Percentiles rank a stretch among this genome's conserved stretches.
Conservation (phyloP, 2,329 filamentous ascomycete species). For the Ophiostoma quercus region DNA sequence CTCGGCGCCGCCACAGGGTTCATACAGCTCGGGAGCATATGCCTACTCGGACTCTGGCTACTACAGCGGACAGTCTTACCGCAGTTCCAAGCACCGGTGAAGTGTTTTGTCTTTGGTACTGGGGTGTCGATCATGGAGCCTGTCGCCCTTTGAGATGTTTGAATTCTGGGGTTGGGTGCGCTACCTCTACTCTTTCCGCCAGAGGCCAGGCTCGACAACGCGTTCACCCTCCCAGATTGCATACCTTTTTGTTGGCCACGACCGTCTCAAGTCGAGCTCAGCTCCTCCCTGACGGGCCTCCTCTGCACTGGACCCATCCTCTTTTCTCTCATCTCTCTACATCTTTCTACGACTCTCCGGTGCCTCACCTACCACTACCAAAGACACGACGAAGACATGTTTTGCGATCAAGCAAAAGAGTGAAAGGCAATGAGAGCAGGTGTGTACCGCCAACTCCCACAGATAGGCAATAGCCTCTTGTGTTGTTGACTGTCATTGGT, state of each 20-base stretch:
- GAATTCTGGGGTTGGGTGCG: conserved; percentile 43
- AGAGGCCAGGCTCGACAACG: conserved; percentile 33
- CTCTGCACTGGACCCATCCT: conserved; percentile 7
- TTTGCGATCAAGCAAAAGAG: background rate
- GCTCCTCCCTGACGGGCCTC: conserved; percentile 30
- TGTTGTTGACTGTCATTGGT: background rate
- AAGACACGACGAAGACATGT: conserved; percentile 23
- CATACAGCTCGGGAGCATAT: conserved; percentile 39
- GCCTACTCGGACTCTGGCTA: conserved; percentile 53
- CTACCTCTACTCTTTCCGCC: conserved; percentile 46
- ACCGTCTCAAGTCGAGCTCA: conserved; percentile 39
- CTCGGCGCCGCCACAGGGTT: conserved; percentile 35
- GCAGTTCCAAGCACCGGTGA: conserved; percentile 46
- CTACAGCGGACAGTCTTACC: conserved; percentile 45
- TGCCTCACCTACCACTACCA: conserved; percentile 18
- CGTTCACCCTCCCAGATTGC: conserved; percentile 46
- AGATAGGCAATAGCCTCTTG: background rate
- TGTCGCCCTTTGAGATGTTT: conserved; percentile 41
- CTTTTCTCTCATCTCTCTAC: background rate
- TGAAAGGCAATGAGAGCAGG: background rate
- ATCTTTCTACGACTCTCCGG: background rate
- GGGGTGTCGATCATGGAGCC: conserved; percentile 41
- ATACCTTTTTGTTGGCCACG: conserved; percentile 44
- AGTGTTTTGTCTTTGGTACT: conserved; percentile 49
- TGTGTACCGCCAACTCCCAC: background rate